Evolutionary conservation across 805 yeast species (phyloP).

Genomic region (Starmerella cellae): DNA sequence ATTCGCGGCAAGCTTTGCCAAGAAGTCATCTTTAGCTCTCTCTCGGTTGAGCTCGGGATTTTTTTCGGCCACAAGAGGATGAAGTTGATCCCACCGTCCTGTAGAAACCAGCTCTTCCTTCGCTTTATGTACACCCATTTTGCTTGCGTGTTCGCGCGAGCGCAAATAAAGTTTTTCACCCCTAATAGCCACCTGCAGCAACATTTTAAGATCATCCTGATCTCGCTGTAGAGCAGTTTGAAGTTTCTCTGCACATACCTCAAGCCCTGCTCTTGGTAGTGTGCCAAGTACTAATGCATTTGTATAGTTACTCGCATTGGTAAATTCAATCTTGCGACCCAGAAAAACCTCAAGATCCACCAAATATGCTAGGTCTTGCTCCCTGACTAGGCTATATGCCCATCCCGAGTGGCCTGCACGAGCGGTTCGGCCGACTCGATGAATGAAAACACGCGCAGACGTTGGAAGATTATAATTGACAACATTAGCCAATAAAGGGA

Average conservation of each 20-base stretch:
- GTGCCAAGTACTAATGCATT: constrained; percentile 73
- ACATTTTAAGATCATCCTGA: constrained; percentile 47
- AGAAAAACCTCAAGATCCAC: constrained; percentile 80
- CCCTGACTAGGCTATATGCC: constrained; percentile 85
- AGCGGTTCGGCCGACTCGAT: constrained; percentile 98
- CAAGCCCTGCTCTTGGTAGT: constrained; percentile 60
- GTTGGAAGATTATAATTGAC: constrained; percentile 83
- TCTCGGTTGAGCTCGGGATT: constrained; percentile 54
- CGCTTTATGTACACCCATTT: constrained; percentile 71
- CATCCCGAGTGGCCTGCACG: constrained; percentile 97
- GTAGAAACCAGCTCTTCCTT: constrained; percentile 47
- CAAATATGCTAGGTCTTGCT: constrained; percentile 76
- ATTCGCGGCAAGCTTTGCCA: constrained; percentile 59
- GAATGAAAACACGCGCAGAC: constrained; percentile 84
- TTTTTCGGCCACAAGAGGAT: constrained; percentile 42
- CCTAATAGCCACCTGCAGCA: constrained; percentile 60
- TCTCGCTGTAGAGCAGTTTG: constrained; percentile 46
- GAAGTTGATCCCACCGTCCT: constrained; percentile 74
- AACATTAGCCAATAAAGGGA: constrained; percentile 90
- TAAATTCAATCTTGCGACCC: constrained; percentile 53
- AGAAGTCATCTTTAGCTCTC: constrained; percentile 60
- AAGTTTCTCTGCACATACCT: constrained; percentile 57
- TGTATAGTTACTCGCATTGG: constrained; percentile 49
- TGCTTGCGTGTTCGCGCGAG: constrained; percentile 76
- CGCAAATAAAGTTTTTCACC: constrained; percentile 81